These are phyloP conservation scores for Extremus antarcticus DNA, from an alignment of 495 filamentous ascomycete genomes.

Conservation along the genomic window DNA sequence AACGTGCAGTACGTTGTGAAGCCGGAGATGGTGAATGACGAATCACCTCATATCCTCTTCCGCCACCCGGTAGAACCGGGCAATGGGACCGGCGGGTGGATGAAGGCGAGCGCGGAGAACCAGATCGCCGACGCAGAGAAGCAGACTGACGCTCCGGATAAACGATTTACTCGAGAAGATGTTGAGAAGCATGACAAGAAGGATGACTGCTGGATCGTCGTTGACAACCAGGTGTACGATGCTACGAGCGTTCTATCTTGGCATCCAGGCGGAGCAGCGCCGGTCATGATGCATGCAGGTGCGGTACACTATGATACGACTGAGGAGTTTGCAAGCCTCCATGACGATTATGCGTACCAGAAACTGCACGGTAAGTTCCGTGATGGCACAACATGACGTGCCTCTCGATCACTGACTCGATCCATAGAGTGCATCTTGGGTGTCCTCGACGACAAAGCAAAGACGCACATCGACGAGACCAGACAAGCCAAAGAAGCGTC, in stretches of 20 bases:
- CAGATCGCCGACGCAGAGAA: conserved; percentile 20
- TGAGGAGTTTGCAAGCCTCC: conserved; percentile 29
- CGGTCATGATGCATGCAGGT: conserved; percentile 29
- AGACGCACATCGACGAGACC: conserved; percentile 22
- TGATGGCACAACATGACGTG: background rate
- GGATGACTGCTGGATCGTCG: conserved; percentile 27
- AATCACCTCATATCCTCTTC: conserved; percentile 13
- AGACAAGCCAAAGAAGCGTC: conserved; percentile 16
- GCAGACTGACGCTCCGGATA: conserved; percentile 20
- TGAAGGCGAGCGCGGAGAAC: conserved; percentile 20
- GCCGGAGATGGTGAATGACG: conserved; percentile 20
- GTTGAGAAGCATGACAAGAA: conserved; percentile 19
- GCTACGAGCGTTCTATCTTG: conserved; percentile 25
- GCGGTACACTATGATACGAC: conserved; percentile 24
- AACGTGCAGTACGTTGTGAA: conserved; percentile 28
- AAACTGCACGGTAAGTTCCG: conserved; percentile 18
- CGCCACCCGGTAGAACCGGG: conserved; percentile 18
- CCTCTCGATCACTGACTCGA: background rate
- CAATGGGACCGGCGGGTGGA: conserved; percentile 19
- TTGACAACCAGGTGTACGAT: conserved; percentile 28
- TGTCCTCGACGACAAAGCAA: conserved; percentile 28
- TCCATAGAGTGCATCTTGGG: conserved; percentile 31
- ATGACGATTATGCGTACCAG: conserved; percentile 28
- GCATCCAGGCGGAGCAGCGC: conserved; percentile 28
- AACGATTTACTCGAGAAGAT: conserved; percentile 26